phyloP scores from a whole-genome alignment of 2,329 filamentous ascomycete genomes.

The Paracoccidioides lutzii region DNA sequence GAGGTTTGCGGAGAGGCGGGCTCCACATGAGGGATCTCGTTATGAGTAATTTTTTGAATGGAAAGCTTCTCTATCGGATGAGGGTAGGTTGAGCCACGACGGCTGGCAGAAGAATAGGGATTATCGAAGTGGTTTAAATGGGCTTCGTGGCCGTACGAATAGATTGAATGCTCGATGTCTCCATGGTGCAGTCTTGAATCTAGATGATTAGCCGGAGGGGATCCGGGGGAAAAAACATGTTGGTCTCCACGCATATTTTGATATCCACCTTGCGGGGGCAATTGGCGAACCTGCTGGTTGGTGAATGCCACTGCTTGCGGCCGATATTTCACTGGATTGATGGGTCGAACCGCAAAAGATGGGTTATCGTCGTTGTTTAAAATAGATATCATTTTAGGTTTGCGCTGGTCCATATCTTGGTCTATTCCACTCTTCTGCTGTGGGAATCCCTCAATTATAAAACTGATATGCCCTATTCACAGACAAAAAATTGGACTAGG shows the following conservation, averaged over 20 bases:
- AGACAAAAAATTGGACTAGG: not conserved
- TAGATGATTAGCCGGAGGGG: not conserved
- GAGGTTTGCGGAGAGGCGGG: constrained; percentile 19
- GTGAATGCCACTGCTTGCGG: constrained; percentile 2
- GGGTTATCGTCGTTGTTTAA: constrained; percentile 37
- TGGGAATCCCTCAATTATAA: not conserved
- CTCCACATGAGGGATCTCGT: constrained; percentile 8
- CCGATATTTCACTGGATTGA: constrained; percentile 1
- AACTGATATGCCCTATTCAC: not conserved
- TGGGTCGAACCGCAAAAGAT: constrained; percentile 32
- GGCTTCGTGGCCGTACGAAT: not conserved
- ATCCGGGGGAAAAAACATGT: not conserved
- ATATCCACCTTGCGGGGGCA: constrained; percentile 2
- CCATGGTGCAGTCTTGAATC: not conserved
- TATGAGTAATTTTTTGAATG: not conserved
- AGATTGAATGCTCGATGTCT: not conserved
- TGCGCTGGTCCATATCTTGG: constrained; percentile 20
- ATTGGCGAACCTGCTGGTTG: constrained; percentile 4
- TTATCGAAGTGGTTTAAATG: not conserved
- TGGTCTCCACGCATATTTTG: constrained; percentile 2
- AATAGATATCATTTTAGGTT: constrained; percentile 30
- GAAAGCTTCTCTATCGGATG: not conserved
- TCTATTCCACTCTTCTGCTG: not conserved
- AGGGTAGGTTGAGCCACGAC: not conserved
- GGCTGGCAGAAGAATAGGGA: not conserved